Base-by-base conservation (phyloP, 116 monocot genomes). In the Iris pallida region DNA sequence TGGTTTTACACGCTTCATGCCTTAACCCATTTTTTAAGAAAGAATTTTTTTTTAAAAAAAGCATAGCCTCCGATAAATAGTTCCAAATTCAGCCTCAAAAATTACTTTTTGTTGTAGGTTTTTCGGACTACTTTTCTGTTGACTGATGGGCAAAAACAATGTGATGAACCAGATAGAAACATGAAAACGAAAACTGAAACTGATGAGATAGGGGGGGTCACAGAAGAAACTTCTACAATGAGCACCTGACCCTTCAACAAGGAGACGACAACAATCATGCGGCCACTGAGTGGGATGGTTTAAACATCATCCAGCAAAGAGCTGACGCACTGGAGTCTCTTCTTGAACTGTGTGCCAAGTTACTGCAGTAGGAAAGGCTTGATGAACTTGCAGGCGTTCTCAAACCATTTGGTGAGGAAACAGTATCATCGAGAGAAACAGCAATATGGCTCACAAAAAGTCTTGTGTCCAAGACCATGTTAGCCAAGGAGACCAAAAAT, bases 381-480 rank as follows among this genome's bases (percentile, higher is more conserved):
- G 95, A 95, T 12, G 95, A 95, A 70, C 86, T 95, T 55, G 91
- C 88, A 17, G 81, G 88, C 5, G 79, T 91, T 67, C 63, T 95
- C 9, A 83, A 63, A 56, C 95, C 95, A 53, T 95, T 95, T 74
- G 95, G 90, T 14, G 76, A 80, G 48, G 87, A 87, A 70, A 57
- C 76, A 10, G 87, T 87, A 12, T 87, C 94, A 8, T 87, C 90
- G 0, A 82, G 90, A 69, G 90, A 94, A 73, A 94, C 87, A 16
- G 87, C 93, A 54, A 94, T 94, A 30, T 94, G 94, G 90, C 69
- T 94, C 44, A 91, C 95, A 59, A 93, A 90, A 63, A 93, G 87
- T 61, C 80, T 90, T 11, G 78, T 86, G 73, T 72, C 76, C 0
- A 30, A 40, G 68, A 56, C 76, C 18, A 79, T 73, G 55, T 30